Percentiles rank a stretch among this genome's conserved stretches.
Evolutionary conservation across 2,329 filamentous ascomycete genomes (phyloP).

Genomic region (Neoscytalidium dimidiatum): DNA sequence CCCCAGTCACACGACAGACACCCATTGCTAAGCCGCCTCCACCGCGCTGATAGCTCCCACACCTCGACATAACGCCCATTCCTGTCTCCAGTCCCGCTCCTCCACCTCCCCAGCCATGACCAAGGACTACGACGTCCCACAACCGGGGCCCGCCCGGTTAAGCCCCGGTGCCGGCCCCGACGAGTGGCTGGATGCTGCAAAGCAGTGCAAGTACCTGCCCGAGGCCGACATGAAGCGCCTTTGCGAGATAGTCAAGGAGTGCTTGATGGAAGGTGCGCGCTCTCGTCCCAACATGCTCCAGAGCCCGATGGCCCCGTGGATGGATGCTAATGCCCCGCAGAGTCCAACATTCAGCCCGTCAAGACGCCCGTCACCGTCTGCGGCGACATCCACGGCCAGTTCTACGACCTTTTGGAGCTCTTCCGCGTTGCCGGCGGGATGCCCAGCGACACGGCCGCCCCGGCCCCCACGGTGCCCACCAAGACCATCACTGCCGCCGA

Average conservation of each 20-base stretch:
- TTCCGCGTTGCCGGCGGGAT: constrained; percentile 96
- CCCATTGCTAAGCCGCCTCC: constrained; percentile 20
- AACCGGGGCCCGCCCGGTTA: constrained; percentile 86
- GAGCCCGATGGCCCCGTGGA: background rate
- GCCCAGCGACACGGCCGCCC: constrained; percentile 74
- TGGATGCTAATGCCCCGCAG: constrained; percentile 48
- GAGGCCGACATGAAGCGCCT: constrained; percentile 98
- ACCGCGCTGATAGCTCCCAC: constrained; percentile 9
- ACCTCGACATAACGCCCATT: background rate
- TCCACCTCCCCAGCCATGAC: constrained; percentile 38
- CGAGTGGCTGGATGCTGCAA: constrained; percentile 95
- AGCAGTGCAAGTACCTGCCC: constrained; percentile 95
- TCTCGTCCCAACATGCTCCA: background rate
- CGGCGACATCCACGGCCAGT: constrained; percentile 97
- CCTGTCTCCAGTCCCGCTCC: background rate
- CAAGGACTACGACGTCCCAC: constrained; percentile 67
- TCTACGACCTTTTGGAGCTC: constrained; percentile 95
- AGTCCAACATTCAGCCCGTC: constrained; percentile 99
- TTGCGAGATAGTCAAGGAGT: constrained; percentile 98
- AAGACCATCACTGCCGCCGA: constrained; percentile 85
- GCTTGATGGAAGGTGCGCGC: constrained; percentile 86
- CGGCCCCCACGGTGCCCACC: constrained; percentile 66
- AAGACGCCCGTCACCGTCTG: constrained; percentile 95
- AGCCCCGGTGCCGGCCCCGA: constrained; percentile 82
- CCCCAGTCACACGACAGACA: constrained; percentile 30